phyloP scores from a whole-genome alignment of 352 stramenopile species.

The Phytophthora rubi region DNA sequence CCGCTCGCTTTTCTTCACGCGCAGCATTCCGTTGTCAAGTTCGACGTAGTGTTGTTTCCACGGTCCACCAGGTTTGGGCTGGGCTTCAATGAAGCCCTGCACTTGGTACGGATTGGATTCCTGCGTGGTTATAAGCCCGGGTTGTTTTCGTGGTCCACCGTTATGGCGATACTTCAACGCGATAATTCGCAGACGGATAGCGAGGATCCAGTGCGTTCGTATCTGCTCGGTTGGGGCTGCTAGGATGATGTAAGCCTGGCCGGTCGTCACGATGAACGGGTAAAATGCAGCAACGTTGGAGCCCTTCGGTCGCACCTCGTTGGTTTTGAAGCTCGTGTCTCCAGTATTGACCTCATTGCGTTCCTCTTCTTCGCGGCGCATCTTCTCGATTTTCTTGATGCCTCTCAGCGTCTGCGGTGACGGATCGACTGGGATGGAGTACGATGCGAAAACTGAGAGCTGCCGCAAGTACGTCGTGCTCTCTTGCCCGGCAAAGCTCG shows the following conservation, averaged over 20 bases:
- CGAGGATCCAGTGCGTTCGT: constrained; percentile 65
- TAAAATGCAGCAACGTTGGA: constrained; percentile 41
- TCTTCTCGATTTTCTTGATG: constrained; percentile 39
- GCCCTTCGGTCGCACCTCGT: constrained; percentile 18
- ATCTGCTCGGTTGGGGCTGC: constrained; percentile 51
- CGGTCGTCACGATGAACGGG: constrained; percentile 67
- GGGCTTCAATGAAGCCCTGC: constrained; percentile 66
- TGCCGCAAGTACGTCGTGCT: constrained; percentile 58
- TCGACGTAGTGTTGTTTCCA: constrained; percentile 75
- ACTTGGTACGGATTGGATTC: constrained; percentile 36
- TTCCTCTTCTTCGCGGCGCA: constrained; percentile 36
- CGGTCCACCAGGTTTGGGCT: constrained; percentile 44
- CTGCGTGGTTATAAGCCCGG: neutral
- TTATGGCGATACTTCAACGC: constrained; percentile 69
- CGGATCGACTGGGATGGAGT: constrained; percentile 46
- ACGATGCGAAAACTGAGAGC: constrained; percentile 42
- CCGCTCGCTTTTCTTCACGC: constrained; percentile 68
- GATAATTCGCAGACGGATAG: constrained; percentile 73
- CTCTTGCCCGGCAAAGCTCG: constrained; percentile 66
- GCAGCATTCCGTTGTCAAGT: constrained; percentile 68
- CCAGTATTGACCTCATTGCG: constrained; percentile 17
- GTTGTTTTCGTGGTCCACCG: constrained; percentile 15
- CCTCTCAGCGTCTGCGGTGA: constrained; percentile 39
- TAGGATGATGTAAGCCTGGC: constrained; percentile 57
- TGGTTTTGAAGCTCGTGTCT: constrained; percentile 12